Conservation (phyloP, 306 rosid species). For the Herpetospermum pedunculosum region DNA sequence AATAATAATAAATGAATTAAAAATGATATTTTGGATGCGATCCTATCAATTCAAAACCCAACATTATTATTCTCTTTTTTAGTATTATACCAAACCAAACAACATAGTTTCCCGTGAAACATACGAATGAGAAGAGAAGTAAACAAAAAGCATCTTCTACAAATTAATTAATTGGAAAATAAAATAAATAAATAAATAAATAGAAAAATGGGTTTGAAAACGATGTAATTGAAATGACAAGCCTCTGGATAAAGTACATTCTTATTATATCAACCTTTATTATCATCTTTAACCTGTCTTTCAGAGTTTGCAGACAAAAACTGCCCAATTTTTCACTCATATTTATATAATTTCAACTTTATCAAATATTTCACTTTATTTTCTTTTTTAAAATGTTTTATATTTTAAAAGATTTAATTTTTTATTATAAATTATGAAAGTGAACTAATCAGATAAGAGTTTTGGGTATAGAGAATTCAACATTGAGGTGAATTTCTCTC, state of each 20-base stretch:
- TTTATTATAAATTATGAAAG: no score
- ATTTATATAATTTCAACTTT: no score
- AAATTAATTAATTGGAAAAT: no score
- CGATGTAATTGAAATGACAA: slow-evolving; percentile 14
- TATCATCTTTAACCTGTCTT: slow-evolving; percentile 9
- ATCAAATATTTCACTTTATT: no score
- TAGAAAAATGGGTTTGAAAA: neutral
- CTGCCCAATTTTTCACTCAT: no score
- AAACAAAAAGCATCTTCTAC: neutral
- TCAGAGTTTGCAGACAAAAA: slow-evolving; percentile 18
- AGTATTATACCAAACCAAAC: neutral
- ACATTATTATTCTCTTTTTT: neutral
- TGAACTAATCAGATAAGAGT: no score
- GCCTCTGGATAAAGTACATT: slow-evolving; percentile 17
- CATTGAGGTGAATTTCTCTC: no score
- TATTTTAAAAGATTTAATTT: no score
- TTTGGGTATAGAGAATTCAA: no score
- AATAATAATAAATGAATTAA: neutral
- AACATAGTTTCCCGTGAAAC: neutral
- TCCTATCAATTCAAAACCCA: neutral
- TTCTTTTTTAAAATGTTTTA: no score
- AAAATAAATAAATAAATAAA: neutral
- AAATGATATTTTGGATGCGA: neutral
- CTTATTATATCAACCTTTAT: slow-evolving; percentile 11
- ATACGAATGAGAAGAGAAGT: neutral